Base-by-base conservation (phyloP, 345 rosid species). In the Dimocarpus longan region DNA sequence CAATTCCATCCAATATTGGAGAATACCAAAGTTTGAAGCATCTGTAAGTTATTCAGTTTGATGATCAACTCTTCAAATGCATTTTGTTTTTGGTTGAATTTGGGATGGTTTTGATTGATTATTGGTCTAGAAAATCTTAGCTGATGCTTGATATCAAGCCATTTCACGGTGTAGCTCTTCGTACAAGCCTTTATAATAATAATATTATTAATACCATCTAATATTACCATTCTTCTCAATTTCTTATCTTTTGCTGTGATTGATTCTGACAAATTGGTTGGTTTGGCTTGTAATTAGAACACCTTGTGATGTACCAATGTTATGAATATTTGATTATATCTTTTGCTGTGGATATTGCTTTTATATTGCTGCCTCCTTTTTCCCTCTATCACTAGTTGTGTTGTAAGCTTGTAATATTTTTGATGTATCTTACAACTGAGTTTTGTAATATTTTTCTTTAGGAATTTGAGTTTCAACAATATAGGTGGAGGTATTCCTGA, bases 401-500 rank as follows among this genome's bases (percentile, higher is more conserved):
- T 13, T 59, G 52, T 46, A 46, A 7, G 1, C 52, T 46, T 32
- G 37, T 32, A 32, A 46, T 11, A 46, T 46, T 46, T 43, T 63
- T 54, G 65, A 21, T 15, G 18, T 50, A 40, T 5, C 28, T 11
- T 64, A 65, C 22, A 50, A 24, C 6, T 18, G 5, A 5, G 7
- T 57, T 59, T 71, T 59, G 37, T 22, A 32, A 21, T 64, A 13
- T 67, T 8, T 62, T 59, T 75, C 71, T 79, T 68, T 73, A 89
- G 92, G 85, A 91, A 90, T 82, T 85, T 88, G 78, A 89, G 93
- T 86, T 90, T 88, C 88, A 90, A 90, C 82, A 88, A 81, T 43
- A 22, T 90, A 66, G 42, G 10, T 26, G 87, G 91, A 69, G 57
- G 40, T 16, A 86, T 90, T 70, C 91, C 91, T 6, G 84, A 76